phyloP scores from a whole-genome alignment of 257 asterid genomes.

The Ehretia macrophylla region DNA sequence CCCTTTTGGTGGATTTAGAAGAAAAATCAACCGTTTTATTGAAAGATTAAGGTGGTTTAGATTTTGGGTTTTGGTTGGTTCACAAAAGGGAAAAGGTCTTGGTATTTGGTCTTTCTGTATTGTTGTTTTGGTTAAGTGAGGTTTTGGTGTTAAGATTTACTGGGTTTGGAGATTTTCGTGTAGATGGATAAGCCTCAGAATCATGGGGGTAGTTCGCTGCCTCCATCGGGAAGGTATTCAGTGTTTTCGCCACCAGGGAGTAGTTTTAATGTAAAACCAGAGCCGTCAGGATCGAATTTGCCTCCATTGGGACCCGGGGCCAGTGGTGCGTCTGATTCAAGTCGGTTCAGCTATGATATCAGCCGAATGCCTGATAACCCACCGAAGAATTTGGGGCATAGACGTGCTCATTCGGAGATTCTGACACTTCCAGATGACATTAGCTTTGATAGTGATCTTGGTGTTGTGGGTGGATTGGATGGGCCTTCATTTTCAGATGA shows the following conservation, averaged over 20 bases:
- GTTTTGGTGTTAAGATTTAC: too few species aligned
- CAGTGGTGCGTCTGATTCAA: constrained; percentile 32
- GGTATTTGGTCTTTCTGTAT: too few species aligned
- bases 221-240: constrained; percentile 74
- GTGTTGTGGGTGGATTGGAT: constrained; percentile 91
- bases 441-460: constrained; percentile 92
- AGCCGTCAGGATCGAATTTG: constrained; percentile 49
- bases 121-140: too few species aligned
- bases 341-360: constrained; percentile 69
- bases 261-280: constrained; percentile 41
- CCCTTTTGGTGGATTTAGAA: too few species aligned
- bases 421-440: constrained; percentile 92
- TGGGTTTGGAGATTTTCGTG: background rate
- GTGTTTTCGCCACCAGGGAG: constrained; percentile 54
- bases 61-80: too few species aligned
- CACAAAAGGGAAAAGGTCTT: background rate
- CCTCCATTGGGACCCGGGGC: constrained; percentile 39
- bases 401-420: constrained; percentile 96
- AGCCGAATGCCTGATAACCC: constrained; percentile 95
- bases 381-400: constrained; percentile 71
- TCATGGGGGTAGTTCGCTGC: constrained; percentile 46
- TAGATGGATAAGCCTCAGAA: constrained; percentile 45
- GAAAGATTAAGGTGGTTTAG: too few species aligned
- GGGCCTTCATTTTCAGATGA: constrained; percentile 91
- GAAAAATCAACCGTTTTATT: too few species aligned